These are phyloP conservation scores for Aaosphaeria arxii DNA, from an alignment of 2,329 filamentous ascomycete genomes.

Conservation along the genomic window DNA sequence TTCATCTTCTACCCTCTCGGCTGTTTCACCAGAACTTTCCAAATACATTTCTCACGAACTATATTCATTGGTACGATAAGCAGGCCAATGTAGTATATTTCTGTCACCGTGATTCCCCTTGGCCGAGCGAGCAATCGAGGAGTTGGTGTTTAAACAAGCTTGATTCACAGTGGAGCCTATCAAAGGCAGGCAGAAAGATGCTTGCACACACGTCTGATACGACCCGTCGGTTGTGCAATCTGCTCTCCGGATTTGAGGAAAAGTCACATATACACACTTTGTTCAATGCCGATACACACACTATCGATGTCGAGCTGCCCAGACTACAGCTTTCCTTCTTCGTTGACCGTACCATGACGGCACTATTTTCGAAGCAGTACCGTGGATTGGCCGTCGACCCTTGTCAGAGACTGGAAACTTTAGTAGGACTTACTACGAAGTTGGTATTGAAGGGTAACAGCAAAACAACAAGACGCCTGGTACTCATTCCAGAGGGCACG, in stretches of 20 bases:
- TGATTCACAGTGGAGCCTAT: background rate
- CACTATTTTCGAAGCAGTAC: slow-evolving; percentile 22
- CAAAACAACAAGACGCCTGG: slow-evolving; percentile 24
- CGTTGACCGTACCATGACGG: background rate
- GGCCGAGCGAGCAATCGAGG: slow-evolving; percentile 4
- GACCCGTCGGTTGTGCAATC: slow-evolving; percentile 11
- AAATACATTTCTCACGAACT: slow-evolving; percentile 14
- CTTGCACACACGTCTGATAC: background rate
- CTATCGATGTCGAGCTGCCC: slow-evolving; percentile 14
- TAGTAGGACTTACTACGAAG: slow-evolving; percentile 24
- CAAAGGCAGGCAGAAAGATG: background rate
- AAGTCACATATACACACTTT: slow-evolving; percentile 12
- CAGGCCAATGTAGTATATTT: slow-evolving; percentile 8
- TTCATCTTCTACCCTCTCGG: slow-evolving; percentile 34
- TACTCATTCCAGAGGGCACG: slow-evolving; percentile 31
- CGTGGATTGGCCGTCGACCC: slow-evolving; percentile 22
- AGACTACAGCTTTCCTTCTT: slow-evolving; percentile 13
- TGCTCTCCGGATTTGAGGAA: slow-evolving; percentile 16
- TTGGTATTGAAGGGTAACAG: slow-evolving; percentile 13
- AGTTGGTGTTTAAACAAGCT: background rate
- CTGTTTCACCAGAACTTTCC: slow-evolving; percentile 34
- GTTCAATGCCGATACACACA: slow-evolving; percentile 2
- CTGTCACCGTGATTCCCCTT: slow-evolving; percentile 7
- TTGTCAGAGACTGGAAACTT: slow-evolving; percentile 17
- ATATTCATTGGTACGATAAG: slow-evolving; percentile 24